Conservation (phyloP, 2,329 filamentous ascomycete species). For the Stagonosporopsis tanaceti region DNA sequence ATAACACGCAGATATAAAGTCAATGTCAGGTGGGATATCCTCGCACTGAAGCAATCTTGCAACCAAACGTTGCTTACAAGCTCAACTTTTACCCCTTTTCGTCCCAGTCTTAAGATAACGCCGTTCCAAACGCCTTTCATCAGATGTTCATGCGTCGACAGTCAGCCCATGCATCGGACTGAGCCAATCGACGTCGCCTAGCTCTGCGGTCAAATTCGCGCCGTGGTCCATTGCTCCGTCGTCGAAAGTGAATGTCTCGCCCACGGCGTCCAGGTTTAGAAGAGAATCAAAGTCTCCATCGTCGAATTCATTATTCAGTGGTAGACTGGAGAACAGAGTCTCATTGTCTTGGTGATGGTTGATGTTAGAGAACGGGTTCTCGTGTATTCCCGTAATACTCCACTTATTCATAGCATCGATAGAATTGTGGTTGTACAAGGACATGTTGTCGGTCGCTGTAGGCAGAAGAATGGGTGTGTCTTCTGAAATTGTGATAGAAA, state of each 20-base stretch:
- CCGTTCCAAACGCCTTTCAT: slow-evolving; percentile 1
- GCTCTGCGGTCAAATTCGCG: slow-evolving; percentile 11
- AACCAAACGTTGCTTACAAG: background rate
- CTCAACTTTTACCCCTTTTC: slow-evolving; percentile 1
- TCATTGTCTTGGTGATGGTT: slow-evolving; percentile 48
- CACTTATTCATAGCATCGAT: slow-evolving; percentile 29
- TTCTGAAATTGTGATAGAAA: slow-evolving; percentile 41
- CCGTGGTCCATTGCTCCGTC: slow-evolving; percentile 33
- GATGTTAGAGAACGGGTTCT: slow-evolving; percentile 35
- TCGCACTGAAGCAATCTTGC: slow-evolving; percentile 5
- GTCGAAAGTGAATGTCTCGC: slow-evolving; percentile 48
- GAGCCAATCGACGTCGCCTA: slow-evolving; percentile 31
- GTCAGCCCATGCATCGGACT: slow-evolving; percentile 19
- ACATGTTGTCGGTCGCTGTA: slow-evolving; percentile 16
- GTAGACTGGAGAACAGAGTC: slow-evolving; percentile 45
- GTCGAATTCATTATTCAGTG: slow-evolving; percentile 50
- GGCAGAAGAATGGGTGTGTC: slow-evolving; percentile 24
- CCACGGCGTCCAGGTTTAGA: slow-evolving; percentile 52
- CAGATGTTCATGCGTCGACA: slow-evolving; percentile 18
- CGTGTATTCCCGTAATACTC: slow-evolving; percentile 27
- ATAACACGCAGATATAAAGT: background rate
- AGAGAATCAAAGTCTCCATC: slow-evolving; percentile 52
- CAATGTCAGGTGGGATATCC: slow-evolving; percentile 1
- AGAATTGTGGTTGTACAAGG: background rate
- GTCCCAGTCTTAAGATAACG: background rate